Base-by-base conservation (phyloP, 1,284 basidiomycete genomes). In the Pterula multifida region DNA sequence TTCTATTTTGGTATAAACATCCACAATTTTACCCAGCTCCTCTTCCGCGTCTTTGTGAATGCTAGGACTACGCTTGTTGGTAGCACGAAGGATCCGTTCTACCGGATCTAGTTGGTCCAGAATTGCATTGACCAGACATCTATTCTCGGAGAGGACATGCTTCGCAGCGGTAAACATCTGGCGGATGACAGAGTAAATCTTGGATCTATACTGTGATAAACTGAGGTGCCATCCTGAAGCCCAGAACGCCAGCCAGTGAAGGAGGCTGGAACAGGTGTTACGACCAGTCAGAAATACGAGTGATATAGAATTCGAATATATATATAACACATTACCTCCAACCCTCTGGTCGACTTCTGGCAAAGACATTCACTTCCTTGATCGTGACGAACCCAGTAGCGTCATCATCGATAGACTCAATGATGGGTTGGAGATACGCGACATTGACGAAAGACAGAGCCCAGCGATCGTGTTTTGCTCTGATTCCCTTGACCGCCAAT, bases 321-420 rank as follows among this genome's bases (percentile, higher is more conserved):
- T n/a, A n/a, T n/a, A n/a, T n/a, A n/a, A n/a, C n/a, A 49, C 32
- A n/a, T 19, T 1, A 54, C 63, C 65, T 63, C 61, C 69, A 69
- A 22, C 61, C 59, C 4, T 54, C 50, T 1, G 63, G 65, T 26
- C 63, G 51, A 50, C 55, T 51, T 1, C 56, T 46, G n/a, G 66
- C 65, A 45, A 73, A 72, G 3, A 61, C 60, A 52, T 76, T 76
- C 11, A 72, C 68, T 52, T 75, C 73, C 6, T 66, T 65, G 12
- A 75, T 61, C 9, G 68, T 73, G 36, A 71, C 63, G 50, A 67
- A 74, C 0, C 72, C 72, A 0, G 70, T 71, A 0, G 68, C 71
- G 49, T 75, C 73, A 45, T 75, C 71, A 50, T 75, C 72, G 26
- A 75, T 66, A 0, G 72, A 71, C 54, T 76, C 72, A n/a, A 65